phyloP scores from a whole-genome alignment of 257 asterid species.

The Solanum pimpinellifolium region DNA sequence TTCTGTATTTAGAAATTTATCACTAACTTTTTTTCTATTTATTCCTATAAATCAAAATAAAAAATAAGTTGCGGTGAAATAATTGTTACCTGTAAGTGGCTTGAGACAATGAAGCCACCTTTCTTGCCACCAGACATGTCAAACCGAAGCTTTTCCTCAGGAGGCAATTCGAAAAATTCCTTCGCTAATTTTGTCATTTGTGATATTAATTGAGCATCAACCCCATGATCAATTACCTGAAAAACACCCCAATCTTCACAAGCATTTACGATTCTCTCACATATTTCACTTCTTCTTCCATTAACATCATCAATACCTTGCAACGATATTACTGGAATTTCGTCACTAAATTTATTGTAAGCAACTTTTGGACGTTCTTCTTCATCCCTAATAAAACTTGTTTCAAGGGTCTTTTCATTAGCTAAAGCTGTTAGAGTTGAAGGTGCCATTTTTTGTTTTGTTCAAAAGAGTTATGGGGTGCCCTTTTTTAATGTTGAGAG shows the following conservation, averaged over 20 bases:
- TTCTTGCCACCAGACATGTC: conserved; percentile 79
- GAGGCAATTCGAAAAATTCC: conserved; percentile 51
- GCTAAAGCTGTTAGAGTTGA: conserved; percentile 29
- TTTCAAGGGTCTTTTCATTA: conserved; percentile 17
- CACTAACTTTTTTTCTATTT: not conserved
- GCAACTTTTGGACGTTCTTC: conserved; percentile 84
- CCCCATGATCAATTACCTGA: conserved; percentile 75
- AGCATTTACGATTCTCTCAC: conserved; percentile 49
- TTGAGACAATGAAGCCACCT: conserved; percentile 79
- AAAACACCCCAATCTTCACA: conserved; percentile 91
- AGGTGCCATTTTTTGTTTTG: not conserved
- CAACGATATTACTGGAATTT: conserved; percentile 78
- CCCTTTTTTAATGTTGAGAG: not conserved
- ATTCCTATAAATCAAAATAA: too few relatives aligned
- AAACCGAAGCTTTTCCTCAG: conserved; percentile 50
- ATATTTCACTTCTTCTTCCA: conserved; percentile 30
- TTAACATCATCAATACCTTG: conserved; percentile 32
- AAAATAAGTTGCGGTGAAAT: not conserved
- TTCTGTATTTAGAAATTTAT: not conserved
- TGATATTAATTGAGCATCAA: conserved; percentile 23
- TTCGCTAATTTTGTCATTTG: conserved; percentile 44
- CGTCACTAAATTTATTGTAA: conserved; percentile 56
- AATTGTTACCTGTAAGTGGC: conserved; percentile 59
- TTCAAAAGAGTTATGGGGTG: not conserved
- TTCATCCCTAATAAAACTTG: conserved; percentile 63